These are phyloP conservation scores for Xylariales sp. DNA, from an alignment of 2,329 filamentous ascomycete genomes.

Conservation along the genomic window DNA sequence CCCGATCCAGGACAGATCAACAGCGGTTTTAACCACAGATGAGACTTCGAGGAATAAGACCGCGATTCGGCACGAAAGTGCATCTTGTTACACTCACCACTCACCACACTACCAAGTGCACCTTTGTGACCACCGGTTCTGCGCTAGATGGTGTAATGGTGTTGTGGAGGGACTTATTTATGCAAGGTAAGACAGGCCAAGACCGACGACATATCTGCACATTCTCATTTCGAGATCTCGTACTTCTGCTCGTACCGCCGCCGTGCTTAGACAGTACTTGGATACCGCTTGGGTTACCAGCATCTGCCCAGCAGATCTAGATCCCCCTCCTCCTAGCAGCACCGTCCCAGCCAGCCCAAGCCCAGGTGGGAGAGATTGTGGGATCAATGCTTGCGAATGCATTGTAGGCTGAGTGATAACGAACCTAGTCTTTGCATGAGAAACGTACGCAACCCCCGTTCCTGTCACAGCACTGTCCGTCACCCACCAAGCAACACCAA, in stretches of 20 bases:
- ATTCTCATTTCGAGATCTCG: constrained; percentile 25
- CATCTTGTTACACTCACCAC: no score
- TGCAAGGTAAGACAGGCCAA: constrained; percentile 35
- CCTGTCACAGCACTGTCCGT: constrained; percentile 23
- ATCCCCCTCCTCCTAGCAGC: constrained; percentile 10
- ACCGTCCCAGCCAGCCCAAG: no score
- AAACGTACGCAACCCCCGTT: constrained; percentile 16
- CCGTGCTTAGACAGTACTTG: no score
- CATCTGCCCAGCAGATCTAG: constrained; percentile 29
- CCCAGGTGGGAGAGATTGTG: no score
- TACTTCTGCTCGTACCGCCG: not conserved
- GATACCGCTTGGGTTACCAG: no score
- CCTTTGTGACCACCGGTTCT: no score
- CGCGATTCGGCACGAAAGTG: not conserved
- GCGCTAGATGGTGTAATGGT: constrained; percentile 7
- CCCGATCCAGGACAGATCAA: constrained; percentile 24
- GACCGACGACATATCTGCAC: constrained; percentile 21
- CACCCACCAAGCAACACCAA: constrained; percentile 11
- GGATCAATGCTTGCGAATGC: constrained; percentile 12
- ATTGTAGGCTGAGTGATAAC: constrained; percentile 15
- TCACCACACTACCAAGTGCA: no score
- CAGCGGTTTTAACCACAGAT: constrained; percentile 8
- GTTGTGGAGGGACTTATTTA: constrained; percentile 23
- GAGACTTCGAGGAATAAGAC: constrained; percentile 4
- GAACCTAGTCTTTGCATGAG: constrained; percentile 20